Percentiles rank a stretch among this genome's conserved stretches.
phyloP scores from a whole-genome alignment of 441 rosid species.

The Mallotus japonicus region DNA sequence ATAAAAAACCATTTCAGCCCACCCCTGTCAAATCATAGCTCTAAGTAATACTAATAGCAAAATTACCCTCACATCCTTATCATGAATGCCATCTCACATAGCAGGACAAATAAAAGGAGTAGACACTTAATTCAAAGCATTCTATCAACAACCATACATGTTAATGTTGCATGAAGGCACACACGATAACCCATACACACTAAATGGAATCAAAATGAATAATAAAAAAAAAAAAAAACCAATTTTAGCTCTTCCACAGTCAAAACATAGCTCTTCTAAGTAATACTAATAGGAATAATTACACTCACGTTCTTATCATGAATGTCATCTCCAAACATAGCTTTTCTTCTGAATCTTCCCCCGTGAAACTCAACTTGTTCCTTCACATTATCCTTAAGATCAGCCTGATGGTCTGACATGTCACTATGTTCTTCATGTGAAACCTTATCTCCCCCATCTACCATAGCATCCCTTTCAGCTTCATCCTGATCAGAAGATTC shows the following conservation, averaged over 20 bases:
- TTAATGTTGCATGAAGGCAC: background rate
- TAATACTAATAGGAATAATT: slow-evolving; percentile 20
- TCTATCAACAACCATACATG: background rate
- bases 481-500: slow-evolving; percentile 44
- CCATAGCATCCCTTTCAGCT: slow-evolving; percentile 18
- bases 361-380: slow-evolving; percentile 56
- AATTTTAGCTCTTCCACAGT: too few relatives aligned
- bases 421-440: slow-evolving; percentile 34
- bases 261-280: background rate
- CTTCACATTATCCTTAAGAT: slow-evolving; percentile 27
- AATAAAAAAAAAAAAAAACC: too few relatives aligned
- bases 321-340: slow-evolving; percentile 47
- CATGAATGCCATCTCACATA: slow-evolving; percentile 29
- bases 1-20: background rate
- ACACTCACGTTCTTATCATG: slow-evolving; percentile 43
- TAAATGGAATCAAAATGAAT: background rate
- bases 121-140: background rate
- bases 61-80: slow-evolving; percentile 40
- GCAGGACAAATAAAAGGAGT: background rate
- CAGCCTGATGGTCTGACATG: slow-evolving; percentile 23
- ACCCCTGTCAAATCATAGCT: background rate
- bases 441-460: slow-evolving; percentile 20
- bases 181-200: background rate
- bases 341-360: slow-evolving; percentile 85
- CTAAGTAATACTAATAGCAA: slow-evolving; percentile 9